Evolutionary conservation across 768 basidiomycete species (phyloP), one percentile per base, ranked within the genome.

Genomic region (Pulveroboletus sp.): DNA sequence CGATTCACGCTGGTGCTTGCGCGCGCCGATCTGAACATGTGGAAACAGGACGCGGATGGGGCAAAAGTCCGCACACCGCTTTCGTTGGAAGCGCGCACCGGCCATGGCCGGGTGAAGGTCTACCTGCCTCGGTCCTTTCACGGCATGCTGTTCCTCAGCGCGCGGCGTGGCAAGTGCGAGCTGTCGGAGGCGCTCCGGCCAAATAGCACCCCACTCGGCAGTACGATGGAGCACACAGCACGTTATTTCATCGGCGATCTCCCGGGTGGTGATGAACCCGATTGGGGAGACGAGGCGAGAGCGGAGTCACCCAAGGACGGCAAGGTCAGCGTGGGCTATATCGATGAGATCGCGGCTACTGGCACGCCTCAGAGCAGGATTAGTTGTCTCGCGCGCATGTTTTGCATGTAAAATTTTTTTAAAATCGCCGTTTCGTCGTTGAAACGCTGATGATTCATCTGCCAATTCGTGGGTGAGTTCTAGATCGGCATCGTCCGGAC

Each of bases 401-500:
- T 43, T 46, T 47, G 12, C 10, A 49, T 47, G 19, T 49, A 22
- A 48, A 48, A 48, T 45, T 11, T 45, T 45, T 27, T 43, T 31
- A 19, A n/a, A 1, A 29, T n/a, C n/a, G n/a, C n/a, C n/a, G n/a
- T n/a, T n/a, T n/a, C n/a, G n/a, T n/a, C n/a, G n/a, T n/a, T n/a
- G n/a, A n/a, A n/a, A n/a, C n/a, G n/a, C n/a, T n/a, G n/a, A n/a
- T n/a, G n/a, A n/a, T n/a, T 19, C 29, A 47, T 46, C 45, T 32
- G 23, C n/a, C n/a, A n/a, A 48, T 47, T 45, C 20, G n/a, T 45
- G 46, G 47, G 43, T 46, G 47, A 49, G 32, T 35, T 49, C 48
- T 29, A 24, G 27, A 49, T 49, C 54, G 54, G 54, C 54, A 55
- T 55, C 43, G 46, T 44, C 54, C 54, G 54, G 19, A 36, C 36